phyloP scores from a whole-genome alignment of 108 stramenopile genomes.

The Skeletonema grethae region DNA sequence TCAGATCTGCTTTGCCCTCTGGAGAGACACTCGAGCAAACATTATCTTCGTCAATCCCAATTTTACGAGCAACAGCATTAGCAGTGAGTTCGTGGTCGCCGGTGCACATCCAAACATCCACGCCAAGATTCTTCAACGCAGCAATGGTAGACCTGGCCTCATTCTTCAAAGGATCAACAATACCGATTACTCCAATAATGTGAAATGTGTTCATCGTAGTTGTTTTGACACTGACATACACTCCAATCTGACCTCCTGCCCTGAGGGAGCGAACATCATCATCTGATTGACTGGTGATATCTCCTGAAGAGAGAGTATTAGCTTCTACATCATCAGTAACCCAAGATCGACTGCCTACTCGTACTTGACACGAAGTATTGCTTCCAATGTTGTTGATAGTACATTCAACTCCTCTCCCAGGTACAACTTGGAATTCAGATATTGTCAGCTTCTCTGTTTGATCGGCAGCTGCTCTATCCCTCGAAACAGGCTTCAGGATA shows the following conservation, averaged over 20 bases:
- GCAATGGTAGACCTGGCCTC: conserved; percentile 75
- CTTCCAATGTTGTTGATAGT: conserved; percentile 36
- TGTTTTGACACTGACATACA: conserved; percentile 58
- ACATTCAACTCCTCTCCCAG: conserved; percentile 72
- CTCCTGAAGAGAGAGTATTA: conserved; percentile 3
- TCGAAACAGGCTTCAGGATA: conserved; percentile 30
- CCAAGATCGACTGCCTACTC: conserved; percentile 61
- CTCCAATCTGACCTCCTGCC: conserved; percentile 55
- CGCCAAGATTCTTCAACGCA: conserved; percentile 60
- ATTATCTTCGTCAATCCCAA: conserved; percentile 70
- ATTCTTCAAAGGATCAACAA: conserved; percentile 83
- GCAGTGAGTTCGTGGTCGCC: conserved; percentile 95
- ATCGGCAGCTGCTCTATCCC: conserved; percentile 5
- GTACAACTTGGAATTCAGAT: conserved; percentile 55
- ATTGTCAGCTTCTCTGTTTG: conserved; percentile 7
- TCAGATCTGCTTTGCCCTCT: conserved; percentile 75
- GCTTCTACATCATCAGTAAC: conserved; percentile 17
- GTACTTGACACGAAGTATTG: conserved; percentile 33
- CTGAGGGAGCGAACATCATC: conserved; percentile 46
- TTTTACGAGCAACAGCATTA: conserved; percentile 71
- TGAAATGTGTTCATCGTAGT: conserved; percentile 11
- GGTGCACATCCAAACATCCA: conserved; percentile 97
- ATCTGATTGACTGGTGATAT: conserved; percentile 34
- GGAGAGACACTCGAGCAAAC: conserved; percentile 80
- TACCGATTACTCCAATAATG: conserved; percentile 75